Evolutionary conservation across 345 rosid species (phyloP), one percentile per base, ranked within the genome.

Genomic region (Populus simonii): DNA sequence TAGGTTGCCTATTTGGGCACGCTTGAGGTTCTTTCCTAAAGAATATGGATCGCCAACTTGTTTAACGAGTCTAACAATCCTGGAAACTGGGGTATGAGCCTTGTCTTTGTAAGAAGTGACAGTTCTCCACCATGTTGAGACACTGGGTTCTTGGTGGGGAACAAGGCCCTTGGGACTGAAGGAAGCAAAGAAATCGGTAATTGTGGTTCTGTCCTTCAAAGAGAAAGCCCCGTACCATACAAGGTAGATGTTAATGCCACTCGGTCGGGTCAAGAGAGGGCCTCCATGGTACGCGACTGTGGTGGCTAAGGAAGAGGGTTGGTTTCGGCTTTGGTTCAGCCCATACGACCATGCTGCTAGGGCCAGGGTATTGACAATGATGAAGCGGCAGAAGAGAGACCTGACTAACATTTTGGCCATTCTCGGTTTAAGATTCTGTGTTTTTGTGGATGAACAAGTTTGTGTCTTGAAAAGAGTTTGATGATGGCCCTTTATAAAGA

Each of bases 101-200:
- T 71, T 74, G 70, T 82, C 84, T 27, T 74, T 74, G 68, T 78
- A 82, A n/a, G 81, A 74, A 22, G 15, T 20, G 20, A 66, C 68
- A 63, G 81, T 55, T 78, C 35, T 78, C 81, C 84, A 82, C 84
- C 84, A 82, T 3, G 81, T 71, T 8, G 68, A 63, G 79, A 74
- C 81, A 17, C 31, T 71, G 18, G 81, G 76, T 25, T 39, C 62
- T 70, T 65, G 68, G 6, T 0, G 25, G 62, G 66, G 16, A 20
- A 3, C 20, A 1, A 15, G 8, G 17, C 3, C 45, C 45, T 41
- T 41, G 45, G 43, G 27, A 62, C 7, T 27, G 12, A 81, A 73
- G 38, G 81, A 81, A 71, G 67, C 47, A 29, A 66, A 74, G 79
- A 70, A 82, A 78, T 82, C 66, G 8, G 38, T 53, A 22, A 74